Conservation (phyloP, 2,329 filamentous ascomycete species). For the Elsinoe australis region DNA sequence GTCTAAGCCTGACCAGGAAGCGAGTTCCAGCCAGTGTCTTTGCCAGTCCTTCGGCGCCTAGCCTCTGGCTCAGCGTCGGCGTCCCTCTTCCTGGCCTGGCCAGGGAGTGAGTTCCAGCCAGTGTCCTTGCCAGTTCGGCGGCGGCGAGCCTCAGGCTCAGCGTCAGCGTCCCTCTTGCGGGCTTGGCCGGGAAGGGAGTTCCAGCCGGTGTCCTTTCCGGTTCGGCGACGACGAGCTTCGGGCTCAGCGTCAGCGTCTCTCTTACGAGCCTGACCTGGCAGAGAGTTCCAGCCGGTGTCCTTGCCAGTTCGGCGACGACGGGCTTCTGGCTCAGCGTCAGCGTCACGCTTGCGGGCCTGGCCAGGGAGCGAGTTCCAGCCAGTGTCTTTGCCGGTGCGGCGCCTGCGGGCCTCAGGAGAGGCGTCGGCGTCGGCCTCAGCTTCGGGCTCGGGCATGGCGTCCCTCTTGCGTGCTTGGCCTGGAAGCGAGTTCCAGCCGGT, state of each 20-base stretch:
- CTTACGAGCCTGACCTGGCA: slow-evolving; percentile 20
- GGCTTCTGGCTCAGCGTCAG: slow-evolving; percentile 14
- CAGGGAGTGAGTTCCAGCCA: slow-evolving; percentile 7
- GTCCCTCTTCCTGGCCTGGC: slow-evolving; percentile 3
- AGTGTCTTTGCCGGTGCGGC: background rate
- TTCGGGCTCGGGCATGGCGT: slow-evolving; percentile 25
- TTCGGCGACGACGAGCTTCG: background rate
- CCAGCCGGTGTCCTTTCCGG: slow-evolving; percentile 12
- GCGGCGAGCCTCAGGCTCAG: background rate
- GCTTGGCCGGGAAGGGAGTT: slow-evolving; percentile 9
- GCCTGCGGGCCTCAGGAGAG: background rate
- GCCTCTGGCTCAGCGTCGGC: background rate
- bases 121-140: slow-evolving; percentile 5
- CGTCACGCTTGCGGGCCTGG: slow-evolving; percentile 23
- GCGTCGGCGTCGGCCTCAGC: slow-evolving; percentile 14
- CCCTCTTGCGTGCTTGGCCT: slow-evolving; percentile 37
- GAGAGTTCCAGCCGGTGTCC: slow-evolving; percentile 16
- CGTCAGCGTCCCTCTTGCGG: slow-evolving; percentile 8
- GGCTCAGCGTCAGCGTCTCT: slow-evolving; percentile 20
- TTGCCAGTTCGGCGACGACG: background rate
- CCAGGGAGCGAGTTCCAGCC: slow-evolving; percentile 18
- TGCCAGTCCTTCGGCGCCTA: too few species aligned
- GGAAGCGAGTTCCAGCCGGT: slow-evolving; percentile 33
- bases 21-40: slow-evolving; percentile 3
- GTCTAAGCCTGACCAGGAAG: slow-evolving; percentile 9